Base-by-base conservation (phyloP, 768 basidiomycete genomes). In the Pluteus cervinus region DNA sequence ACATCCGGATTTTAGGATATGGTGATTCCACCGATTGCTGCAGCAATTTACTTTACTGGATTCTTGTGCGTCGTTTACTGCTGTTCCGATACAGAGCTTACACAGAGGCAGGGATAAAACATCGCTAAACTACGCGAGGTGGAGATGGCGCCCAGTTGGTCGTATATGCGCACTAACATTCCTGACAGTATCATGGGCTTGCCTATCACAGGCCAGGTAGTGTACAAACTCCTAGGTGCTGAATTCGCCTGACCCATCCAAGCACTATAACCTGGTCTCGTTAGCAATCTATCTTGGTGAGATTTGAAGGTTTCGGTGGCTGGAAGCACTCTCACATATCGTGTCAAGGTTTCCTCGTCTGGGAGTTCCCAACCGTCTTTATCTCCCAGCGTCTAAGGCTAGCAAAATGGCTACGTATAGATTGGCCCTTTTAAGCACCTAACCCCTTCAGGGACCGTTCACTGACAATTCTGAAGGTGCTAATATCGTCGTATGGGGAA, bases 91-190 rank as follows among this genome's bases (percentile, higher is more conserved):
- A 7, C 9, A 18, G 30, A 15, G 10, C 14, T 21, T 12, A 9
- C 4, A 28, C 31, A 34, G 40, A 4, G 40, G n/a, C n/a, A 79
- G 79, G 41, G 81, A 83, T 53, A 84, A 83, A 63, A 80, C 79
- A 3, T 73, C 76, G 9, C 52, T 81, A 24, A 81, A 80, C 51
- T 81, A 81, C 62, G 79, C 80, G n/a, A 78, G 76, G 77, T 71
- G 43, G 18, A 52, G 38, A 18, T n/a, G 4, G 7, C 25, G 9
- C 24, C 10, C 12, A 5, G n/a, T 35, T 39, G 37, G 25, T 12
- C 7, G 10, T 25, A 37, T 15, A 15, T 12, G 33, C 24, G 20
- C 8, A n/a, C n/a, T n/a, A n/a, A 32, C 10, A 25, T 3, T 41
- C 10, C 35, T 8, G 25, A 8, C 34, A 77, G 76, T 45, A 71